phyloP scores from a whole-genome alignment of 192 early-diverging fungal species.

The Gaertneriomyces sp. region DNA sequence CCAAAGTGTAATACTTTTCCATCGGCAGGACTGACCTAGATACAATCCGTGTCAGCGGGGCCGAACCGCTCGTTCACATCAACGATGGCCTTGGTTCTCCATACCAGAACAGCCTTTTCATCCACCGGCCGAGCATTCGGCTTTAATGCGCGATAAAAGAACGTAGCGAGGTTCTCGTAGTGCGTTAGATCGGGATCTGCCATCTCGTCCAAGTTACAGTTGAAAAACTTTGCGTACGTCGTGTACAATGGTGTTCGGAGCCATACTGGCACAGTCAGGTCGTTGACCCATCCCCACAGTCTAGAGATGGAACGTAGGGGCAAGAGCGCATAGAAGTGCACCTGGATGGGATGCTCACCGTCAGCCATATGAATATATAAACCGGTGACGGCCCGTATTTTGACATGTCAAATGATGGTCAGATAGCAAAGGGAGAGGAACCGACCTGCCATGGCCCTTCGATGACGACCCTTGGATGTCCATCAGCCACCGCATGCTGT shows the following conservation, averaged over 20 bases:
- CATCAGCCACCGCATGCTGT: conserved; percentile 6
- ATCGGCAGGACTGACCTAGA: conserved; percentile 80
- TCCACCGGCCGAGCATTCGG: conserved; percentile 73
- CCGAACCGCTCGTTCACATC: no score
- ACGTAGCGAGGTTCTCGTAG: conserved; percentile 82
- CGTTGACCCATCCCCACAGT: conserved; percentile 86
- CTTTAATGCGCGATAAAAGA: conserved; percentile 91
- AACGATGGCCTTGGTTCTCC: neutral
- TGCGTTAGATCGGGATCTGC: conserved; percentile 69
- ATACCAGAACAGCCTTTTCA: conserved; percentile 62
- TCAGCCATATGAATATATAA: no score
- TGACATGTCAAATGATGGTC: no score
- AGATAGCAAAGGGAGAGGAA: neutral
- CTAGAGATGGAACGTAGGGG: conserved; percentile 88
- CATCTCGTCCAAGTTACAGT: conserved; percentile 93
- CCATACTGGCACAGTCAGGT: conserved; percentile 71
- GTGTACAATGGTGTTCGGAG: conserved; percentile 73
- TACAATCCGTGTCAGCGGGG: neutral
- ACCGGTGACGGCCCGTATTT: no score
- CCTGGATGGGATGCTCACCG: conserved; percentile 36
- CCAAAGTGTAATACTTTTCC: conserved; percentile 90
- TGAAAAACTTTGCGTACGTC: conserved; percentile 80
- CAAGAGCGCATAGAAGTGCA: conserved; percentile 79
- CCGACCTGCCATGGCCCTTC: conserved; percentile 84
- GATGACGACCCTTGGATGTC: conserved; percentile 46